phyloP scores from a whole-genome alignment of 2,329 filamentous ascomycete species.

The Curvularia sp. region DNA sequence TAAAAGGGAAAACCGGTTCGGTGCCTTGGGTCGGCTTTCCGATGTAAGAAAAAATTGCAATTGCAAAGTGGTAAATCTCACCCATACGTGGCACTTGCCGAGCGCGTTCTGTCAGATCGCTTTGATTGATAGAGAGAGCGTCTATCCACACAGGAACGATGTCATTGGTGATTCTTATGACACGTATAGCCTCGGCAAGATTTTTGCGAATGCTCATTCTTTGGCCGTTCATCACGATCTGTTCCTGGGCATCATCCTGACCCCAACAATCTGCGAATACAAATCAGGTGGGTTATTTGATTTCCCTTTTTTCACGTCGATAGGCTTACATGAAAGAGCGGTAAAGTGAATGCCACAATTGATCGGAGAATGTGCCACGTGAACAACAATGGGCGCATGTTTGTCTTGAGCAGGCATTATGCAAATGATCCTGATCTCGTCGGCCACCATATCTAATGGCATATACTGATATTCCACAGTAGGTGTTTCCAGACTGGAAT shows the following conservation, averaged over 20 bases:
- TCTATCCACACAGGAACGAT: conserved; percentile 5
- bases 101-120: background rate
- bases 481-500: background rate
- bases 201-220: background rate
- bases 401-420: conserved; percentile 11
- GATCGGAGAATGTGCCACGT: conserved; percentile 5
- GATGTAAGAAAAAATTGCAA: background rate
- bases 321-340: conserved; percentile 3
- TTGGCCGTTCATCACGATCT: background rate
- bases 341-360: background rate
- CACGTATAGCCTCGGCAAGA: conserved; percentile 4
- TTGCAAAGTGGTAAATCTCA: background rate
- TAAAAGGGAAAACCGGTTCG: background rate
- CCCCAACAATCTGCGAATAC: background rate
- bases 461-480: conserved; percentile 14
- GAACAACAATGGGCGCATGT: conserved; percentile 9
- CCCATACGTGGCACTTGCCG: conserved; percentile 3
- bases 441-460: conserved; percentile 13
- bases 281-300: background rate
- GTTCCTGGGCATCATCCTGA: background rate
- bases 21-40: background rate
- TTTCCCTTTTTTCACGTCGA: background rate
- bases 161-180: background rate
- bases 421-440: conserved; percentile 18
- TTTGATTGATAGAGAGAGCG: conserved; percentile 4